Percentiles rank a stretch among this genome's conserved stretches.
Conservation (phyloP, 2,329 filamentous ascomycete species). For the Sarocladium strictum region DNA sequence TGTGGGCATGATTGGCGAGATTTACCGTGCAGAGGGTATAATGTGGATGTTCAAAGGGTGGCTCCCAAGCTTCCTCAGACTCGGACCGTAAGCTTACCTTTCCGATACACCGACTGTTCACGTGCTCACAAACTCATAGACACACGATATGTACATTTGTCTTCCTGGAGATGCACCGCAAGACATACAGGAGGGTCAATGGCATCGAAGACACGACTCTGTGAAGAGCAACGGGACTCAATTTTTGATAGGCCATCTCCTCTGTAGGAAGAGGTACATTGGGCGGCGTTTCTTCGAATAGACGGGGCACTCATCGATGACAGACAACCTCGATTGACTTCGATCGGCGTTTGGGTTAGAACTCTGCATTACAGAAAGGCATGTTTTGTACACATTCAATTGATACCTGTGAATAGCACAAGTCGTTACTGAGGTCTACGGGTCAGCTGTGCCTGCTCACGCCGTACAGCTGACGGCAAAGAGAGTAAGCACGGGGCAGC, state of each 20-base stretch:
- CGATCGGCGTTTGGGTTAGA: neutral
- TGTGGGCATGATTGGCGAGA: slow-evolving; percentile 54
- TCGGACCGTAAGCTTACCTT: slow-evolving; percentile 50
- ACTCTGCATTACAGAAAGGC: neutral
- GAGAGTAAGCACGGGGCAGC: too few species aligned
- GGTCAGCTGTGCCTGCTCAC: neutral
- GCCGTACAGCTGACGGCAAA: too few species aligned
- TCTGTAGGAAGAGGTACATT: slow-evolving; percentile 10
- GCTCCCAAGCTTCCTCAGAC: slow-evolving; percentile 67
- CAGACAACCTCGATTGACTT: neutral
- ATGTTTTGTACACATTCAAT: too few species aligned
- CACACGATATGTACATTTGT: slow-evolving; percentile 86
- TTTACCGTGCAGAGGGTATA: slow-evolving; percentile 65
- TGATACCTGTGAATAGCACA: neutral
- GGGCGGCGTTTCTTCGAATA: slow-evolving; percentile 3
- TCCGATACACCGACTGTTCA: neutral
- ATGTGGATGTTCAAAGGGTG: slow-evolving; percentile 87
- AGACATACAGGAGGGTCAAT: slow-evolving; percentile 57
- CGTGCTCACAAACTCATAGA: slow-evolving; percentile 23
- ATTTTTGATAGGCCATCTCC: slow-evolving; percentile 16
- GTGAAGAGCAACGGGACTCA: slow-evolving; percentile 13
- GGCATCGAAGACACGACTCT: slow-evolving; percentile 25
- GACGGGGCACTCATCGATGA: neutral
- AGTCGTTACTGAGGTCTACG: neutral
- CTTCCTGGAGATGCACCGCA: slow-evolving; percentile 83